phyloP scores from a whole-genome alignment of 1,284 basidiomycete species.

The Sphagnurus paluster region DNA sequence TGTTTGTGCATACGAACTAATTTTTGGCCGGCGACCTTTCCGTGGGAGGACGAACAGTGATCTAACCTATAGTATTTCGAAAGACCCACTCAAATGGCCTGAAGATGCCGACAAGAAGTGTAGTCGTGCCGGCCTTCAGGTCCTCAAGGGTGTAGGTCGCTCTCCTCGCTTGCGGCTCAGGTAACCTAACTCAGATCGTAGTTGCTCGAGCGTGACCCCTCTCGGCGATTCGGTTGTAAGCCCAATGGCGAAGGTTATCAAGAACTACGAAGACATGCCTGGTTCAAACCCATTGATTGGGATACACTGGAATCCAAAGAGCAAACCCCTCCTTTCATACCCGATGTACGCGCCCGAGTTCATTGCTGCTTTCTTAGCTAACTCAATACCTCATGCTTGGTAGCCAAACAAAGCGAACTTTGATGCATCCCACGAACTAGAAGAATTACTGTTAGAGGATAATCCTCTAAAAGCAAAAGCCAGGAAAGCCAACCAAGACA shows the following conservation, averaged over 20 bases:
- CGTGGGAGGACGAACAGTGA: constrained; percentile 89
- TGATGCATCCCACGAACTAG: constrained; percentile 97
- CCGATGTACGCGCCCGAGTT: constrained; percentile 66
- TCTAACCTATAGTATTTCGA: constrained; percentile 85
- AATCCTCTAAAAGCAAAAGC: constrained; percentile 96
- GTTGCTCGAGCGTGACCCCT: constrained; percentile 86
- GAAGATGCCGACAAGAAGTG: constrained; percentile 77
- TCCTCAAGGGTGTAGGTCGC: constrained; percentile 64
- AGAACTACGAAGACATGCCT: constrained; percentile 80
- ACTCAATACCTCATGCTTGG: constrained; percentile 2
- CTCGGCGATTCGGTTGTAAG: constrained; percentile 81
- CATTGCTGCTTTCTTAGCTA: constrained; percentile 9
- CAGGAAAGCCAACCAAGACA: constrained; percentile 88
- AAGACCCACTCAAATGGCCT: constrained; percentile 73
- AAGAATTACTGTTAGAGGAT: constrained; percentile 94
- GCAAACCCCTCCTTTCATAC: constrained; percentile 84
- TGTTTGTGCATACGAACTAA: constrained; percentile 88
- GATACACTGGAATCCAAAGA: constrained; percentile 80
- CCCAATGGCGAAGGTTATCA: constrained; percentile 76
- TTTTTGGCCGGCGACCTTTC: constrained; percentile 92
- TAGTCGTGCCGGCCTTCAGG: constrained; percentile 62
- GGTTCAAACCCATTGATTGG: constrained; percentile 91
- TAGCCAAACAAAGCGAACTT: constrained; percentile 98
- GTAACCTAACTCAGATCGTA: constrained; percentile 28
- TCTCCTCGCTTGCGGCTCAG: constrained; percentile 12